Evolutionary conservation across 805 yeast genomes (phyloP).

Genomic region (Candida suzukii): DNA sequence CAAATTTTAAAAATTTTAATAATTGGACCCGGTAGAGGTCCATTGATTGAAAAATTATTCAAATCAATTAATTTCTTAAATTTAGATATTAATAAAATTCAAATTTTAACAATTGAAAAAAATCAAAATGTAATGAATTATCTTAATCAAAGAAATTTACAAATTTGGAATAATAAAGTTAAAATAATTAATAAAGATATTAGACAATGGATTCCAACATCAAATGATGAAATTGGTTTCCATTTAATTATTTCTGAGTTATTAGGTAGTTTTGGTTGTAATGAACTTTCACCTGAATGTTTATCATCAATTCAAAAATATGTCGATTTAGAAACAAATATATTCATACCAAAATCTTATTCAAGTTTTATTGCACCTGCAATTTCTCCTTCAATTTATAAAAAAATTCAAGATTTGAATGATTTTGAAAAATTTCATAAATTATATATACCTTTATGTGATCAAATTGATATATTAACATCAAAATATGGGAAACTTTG

Average conservation of each 20-base stretch:
- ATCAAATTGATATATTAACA: conserved; percentile 33
- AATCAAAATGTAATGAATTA: conserved; percentile 52
- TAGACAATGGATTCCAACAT: conserved; percentile 37
- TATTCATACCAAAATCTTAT: conserved; percentile 58
- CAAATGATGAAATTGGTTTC: conserved; percentile 24
- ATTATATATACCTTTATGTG: conserved; percentile 23
- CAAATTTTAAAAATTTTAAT: conserved; percentile 39
- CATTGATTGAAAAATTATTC: conserved; percentile 52
- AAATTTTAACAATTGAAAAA: conserved; percentile 64
- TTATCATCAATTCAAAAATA: conserved; percentile 35
- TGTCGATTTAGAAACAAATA: conserved; percentile 39
- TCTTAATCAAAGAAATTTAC: conserved; percentile 40
- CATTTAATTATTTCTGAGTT: conserved; percentile 74
- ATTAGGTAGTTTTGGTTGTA: conserved; percentile 88
- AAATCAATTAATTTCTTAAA: conserved; percentile 31
- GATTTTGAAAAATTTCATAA: conserved; percentile 13
- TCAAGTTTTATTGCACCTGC: conserved; percentile 62
- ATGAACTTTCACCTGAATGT: conserved; percentile 85
- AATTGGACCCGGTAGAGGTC: conserved; percentile 89
- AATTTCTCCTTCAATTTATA: conserved; percentile 46
- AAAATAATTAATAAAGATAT: conserved; percentile 52
- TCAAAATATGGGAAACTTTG: conserved; percentile 47
- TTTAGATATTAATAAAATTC: conserved; percentile 15
- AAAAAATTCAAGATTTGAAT: conserved; percentile 17
- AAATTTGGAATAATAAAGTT: conserved; percentile 48